These are phyloP conservation scores for Talaromyces ruber DNA, from an alignment of 495 filamentous ascomycete species.

Conservation along the genomic window DNA sequence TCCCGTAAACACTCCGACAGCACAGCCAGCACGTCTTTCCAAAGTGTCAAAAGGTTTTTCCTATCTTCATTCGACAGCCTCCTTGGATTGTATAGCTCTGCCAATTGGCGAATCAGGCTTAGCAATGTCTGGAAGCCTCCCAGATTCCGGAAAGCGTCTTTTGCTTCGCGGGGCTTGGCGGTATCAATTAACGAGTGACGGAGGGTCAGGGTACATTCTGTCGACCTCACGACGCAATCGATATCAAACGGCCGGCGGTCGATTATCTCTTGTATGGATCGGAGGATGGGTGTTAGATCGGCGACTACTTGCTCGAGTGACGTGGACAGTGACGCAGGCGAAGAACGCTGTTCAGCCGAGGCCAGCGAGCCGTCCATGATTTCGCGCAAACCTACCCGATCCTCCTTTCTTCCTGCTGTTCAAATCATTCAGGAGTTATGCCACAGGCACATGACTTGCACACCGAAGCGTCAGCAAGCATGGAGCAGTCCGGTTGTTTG, in stretches of 20 bases:
- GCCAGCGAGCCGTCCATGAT: constrained; percentile 32
- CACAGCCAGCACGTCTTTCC: constrained; percentile 61
- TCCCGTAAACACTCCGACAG: constrained; percentile 68
- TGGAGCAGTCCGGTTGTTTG: neutral
- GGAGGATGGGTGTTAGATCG: constrained; percentile 51
- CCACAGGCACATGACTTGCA: neutral
- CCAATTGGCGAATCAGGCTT: constrained; percentile 55
- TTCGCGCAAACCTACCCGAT: constrained; percentile 17
- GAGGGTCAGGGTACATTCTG: constrained; percentile 34
- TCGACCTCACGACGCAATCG: constrained; percentile 23
- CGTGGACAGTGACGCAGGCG: constrained; percentile 45
- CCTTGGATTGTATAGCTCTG: constrained; percentile 59
- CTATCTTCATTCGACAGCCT: constrained; percentile 46
- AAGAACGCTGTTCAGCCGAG: constrained; percentile 48
- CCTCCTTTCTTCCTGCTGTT: neutral
- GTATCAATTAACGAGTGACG: constrained; percentile 51
- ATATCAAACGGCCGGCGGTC: constrained; percentile 14
- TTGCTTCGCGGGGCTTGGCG: constrained; percentile 32
- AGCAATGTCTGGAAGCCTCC: constrained; percentile 73
- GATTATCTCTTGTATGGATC: constrained; percentile 34
- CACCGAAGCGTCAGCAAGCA: neutral
- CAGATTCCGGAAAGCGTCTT: constrained; percentile 78
- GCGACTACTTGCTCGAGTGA: constrained; percentile 48
- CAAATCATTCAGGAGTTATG: neutral
- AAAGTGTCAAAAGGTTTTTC: constrained; percentile 54